Evolutionary conservation across 106 monocot genomes (phyloP), one percentile per base, ranked within the genome.

Genomic region (Allium sativum): DNA sequence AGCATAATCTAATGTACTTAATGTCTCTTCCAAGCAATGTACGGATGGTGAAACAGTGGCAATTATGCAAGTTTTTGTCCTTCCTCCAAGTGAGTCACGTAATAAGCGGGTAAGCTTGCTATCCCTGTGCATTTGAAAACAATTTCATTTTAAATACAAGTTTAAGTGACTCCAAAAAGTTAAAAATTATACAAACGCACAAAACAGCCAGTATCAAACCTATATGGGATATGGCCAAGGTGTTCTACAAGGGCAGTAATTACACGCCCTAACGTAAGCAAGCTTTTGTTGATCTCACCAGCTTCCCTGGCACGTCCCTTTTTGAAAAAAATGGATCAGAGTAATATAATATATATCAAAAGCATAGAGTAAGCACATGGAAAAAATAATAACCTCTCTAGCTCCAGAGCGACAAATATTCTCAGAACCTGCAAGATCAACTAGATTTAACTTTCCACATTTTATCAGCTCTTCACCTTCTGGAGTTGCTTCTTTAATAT

Each of bases 401-500:
- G 98, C 98, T 65, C 98, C 98, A 47, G 98, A 92, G 7, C 98
- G 98, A 63, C 82, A 88, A 70, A 99, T 92, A 70, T 92, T 99
- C 68, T 99, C 98, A 12, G 98, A 99, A 6, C 98, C 98, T 22
- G 98, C 98, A 70, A 99, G 85, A 43, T 99, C 98, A 65, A 99
- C 98, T 7, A 99, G 67, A 69, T 99, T 99, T 61, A 99, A 61
- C 62, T 99, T 99, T 41, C 98, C 98, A 73, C 92, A 92, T 66
- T 99, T 99, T 42, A 99, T 92, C 13, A 99, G 82, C 52, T 99
- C 98, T 70, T 92, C 98, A 31, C 98, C 98, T 76, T 99, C 98
- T n/a, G 98, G 98, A 14, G 98, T 99, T 52, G 92, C 88, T 76
- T 99, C 98, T 75, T 99, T 99, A n/a, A 99, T 99, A 71, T 99